Evolutionary conservation across 2,329 filamentous ascomycete genomes (phyloP).

Genomic region (Curvularia lunata): DNA sequence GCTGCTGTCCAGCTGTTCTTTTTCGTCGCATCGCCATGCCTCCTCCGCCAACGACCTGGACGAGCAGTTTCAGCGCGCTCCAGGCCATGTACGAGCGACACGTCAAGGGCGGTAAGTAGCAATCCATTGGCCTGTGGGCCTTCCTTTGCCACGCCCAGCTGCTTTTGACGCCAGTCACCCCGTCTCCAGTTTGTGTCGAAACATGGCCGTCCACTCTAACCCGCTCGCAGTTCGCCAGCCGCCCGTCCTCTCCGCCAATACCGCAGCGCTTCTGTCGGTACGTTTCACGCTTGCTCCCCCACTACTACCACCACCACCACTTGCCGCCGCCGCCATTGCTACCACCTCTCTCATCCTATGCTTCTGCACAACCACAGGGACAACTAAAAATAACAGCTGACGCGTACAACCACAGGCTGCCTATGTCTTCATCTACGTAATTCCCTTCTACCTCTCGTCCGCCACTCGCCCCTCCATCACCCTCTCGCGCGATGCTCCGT

Average conservation of each 20-base stretch:
- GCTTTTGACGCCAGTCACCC: conserved; percentile 36
- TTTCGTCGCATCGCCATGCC: conserved; percentile 33
- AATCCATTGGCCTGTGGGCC: conserved; percentile 42
- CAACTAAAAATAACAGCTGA: conserved; percentile 26
- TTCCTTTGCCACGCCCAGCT: conserved; percentile 21
- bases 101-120: conserved; percentile 48
- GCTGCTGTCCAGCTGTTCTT: conserved; percentile 20
- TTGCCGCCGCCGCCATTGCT: conserved; percentile 3
- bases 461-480: conserved; percentile 79
- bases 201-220: conserved; percentile 37
- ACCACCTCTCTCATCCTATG: conserved; percentile 35
- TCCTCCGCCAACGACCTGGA: conserved; percentile 43
- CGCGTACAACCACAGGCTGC: conserved; percentile 60
- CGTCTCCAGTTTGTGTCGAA: conserved; percentile 19
- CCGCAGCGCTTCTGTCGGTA: conserved; percentile 49
- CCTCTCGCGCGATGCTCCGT: conserved; percentile 84
- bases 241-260: conserved; percentile 44
- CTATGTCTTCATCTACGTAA: conserved; percentile 88
- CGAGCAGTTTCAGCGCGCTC: conserved; percentile 41
- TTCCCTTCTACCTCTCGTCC: conserved; percentile 85
- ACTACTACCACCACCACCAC: conserved; percentile 10
- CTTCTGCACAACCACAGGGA: conserved; percentile 7
- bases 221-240: conserved; percentile 45
- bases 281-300: conserved; percentile 40
- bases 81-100: conserved; percentile 39